A percentile compares a stretch with the other conserved stretches of the same genome.
phyloP scores from a whole-genome alignment of 192 early-diverging fungal genomes.

The Tieghemiomyces parasiticus region DNA sequence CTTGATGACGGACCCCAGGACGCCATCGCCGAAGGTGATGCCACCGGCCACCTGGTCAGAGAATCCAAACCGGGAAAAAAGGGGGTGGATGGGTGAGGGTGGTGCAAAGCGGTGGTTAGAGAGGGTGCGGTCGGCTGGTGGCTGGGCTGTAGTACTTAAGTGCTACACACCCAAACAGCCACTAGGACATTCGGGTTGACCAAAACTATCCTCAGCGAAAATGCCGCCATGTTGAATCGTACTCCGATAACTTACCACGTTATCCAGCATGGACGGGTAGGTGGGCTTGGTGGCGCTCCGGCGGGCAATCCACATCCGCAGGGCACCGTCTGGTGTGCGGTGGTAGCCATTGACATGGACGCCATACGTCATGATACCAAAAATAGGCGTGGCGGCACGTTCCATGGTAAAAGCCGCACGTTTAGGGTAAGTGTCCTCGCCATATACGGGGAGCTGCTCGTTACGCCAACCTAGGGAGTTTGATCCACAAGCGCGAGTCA shows the following conservation, averaged over 20 bases:
- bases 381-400: conserved; percentile 54
- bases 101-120: too few species aligned
- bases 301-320: conserved; percentile 79
- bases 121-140: not conserved
- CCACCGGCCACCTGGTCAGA: conserved; percentile 49
- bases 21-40: conserved; percentile 41
- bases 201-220: too few species aligned
- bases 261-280: conserved; percentile 71
- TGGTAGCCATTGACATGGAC: conserved; percentile 75
- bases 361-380: conserved; percentile 79
- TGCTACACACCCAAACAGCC: conserved; percentile 11
- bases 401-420: conserved; percentile 51
- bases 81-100: not conserved
- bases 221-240: too few species aligned
- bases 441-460: conserved; percentile 74
- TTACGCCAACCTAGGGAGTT: conserved; percentile 71
- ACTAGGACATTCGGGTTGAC: too few species aligned
- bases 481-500: too few species aligned
- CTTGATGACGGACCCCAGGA: conserved; percentile 54
- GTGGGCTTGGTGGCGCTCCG: conserved; percentile 68
- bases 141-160: not conserved
- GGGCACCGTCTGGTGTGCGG: conserved; percentile 13
- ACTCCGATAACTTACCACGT: conserved; percentile 40
- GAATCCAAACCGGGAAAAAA: not conserved
- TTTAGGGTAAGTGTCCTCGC: conserved; percentile 12